A percentile compares a stretch with the other conserved stretches of the same genome.
Conservation (phyloP, 2,329 filamentous ascomycete genomes). For the Lachnellula subtilissima region DNA sequence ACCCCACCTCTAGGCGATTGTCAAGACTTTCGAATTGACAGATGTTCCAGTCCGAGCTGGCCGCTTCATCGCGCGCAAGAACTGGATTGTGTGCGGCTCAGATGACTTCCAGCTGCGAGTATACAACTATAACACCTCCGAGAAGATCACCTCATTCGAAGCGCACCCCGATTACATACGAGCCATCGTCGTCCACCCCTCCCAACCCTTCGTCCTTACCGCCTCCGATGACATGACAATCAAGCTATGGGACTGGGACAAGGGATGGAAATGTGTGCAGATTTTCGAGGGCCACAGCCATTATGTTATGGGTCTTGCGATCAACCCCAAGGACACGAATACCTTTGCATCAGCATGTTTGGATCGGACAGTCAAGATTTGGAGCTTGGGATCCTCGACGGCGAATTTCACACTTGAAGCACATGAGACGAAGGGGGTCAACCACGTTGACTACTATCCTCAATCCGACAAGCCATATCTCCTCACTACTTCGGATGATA, state of each 20-base stretch:
- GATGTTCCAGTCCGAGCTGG: conserved; percentile 97
- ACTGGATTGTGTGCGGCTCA: conserved; percentile 95
- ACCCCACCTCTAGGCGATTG: conserved; percentile 57
- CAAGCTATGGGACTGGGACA: conserved; percentile 99
- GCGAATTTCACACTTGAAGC: conserved; percentile 96
- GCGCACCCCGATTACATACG: conserved; percentile 98
- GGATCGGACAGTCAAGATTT: conserved; percentile 96
- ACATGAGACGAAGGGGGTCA: conserved; percentile 95
- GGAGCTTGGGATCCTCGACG: conserved; percentile 89
- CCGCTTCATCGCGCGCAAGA: conserved; percentile 95
- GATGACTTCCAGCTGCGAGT: conserved; percentile 86
- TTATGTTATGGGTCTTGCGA: conserved; percentile 94
- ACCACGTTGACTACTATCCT: conserved; percentile 88
- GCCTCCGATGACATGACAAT: conserved; percentile 98
- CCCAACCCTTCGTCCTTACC: conserved; percentile 91
- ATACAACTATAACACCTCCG: conserved; percentile 99
- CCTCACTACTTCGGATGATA: conserved; percentile 92
- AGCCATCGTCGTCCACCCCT: conserved; percentile 91
- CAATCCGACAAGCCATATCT: conserved; percentile 78
- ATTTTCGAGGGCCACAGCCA: conserved; percentile 95
- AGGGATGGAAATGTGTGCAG: conserved; percentile 91
- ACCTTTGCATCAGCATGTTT: conserved; percentile 90
- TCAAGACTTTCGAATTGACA: conserved; percentile 98
- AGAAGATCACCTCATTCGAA: conserved; percentile 96
- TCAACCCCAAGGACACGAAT: conserved; percentile 97